Conservation (phyloP, 1,139 yeast genomes). For the Protomyces arabidopsidicola region DNA sequence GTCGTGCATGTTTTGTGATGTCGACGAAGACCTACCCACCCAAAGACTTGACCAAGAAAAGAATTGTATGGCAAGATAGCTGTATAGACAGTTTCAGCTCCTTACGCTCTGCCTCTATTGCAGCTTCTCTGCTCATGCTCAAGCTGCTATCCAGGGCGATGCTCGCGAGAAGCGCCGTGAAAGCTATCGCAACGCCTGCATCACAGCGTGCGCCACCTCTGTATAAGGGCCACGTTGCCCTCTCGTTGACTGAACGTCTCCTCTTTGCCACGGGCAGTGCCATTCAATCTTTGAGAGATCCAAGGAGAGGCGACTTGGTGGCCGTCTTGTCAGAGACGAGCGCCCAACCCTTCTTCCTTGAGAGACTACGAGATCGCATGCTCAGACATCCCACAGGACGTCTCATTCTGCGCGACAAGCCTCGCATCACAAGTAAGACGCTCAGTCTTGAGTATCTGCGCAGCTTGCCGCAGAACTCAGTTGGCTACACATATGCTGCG, state of each 20-base stretch:
- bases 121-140: not conserved
- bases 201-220: not conserved
- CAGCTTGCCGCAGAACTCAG: constrained; percentile 59
- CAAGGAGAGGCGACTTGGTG: constrained; percentile 56
- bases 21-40: not conserved
- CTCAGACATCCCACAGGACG: constrained; percentile 71
- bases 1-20: not conserved
- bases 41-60: not conserved
- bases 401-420: constrained; percentile 67
- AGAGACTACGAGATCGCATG: constrained; percentile 64
- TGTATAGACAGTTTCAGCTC: not conserved
- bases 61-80: not conserved
- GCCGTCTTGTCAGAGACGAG: constrained; percentile 96
- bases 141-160: not conserved
- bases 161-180: not conserved
- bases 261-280: constrained; percentile 71
- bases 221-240: constrained; percentile 79
- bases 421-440: constrained; percentile 72
- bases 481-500: constrained; percentile 70
- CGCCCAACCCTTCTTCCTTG: constrained; percentile 65
- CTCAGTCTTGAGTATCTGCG: constrained; percentile 61
- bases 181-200: not conserved
- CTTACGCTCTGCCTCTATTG: not conserved
- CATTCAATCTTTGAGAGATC: constrained; percentile 76
- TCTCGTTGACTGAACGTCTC: constrained; percentile 58